Base-by-base conservation (phyloP, 768 basidiomycete species). In the Neoboletus magnificus region DNA sequence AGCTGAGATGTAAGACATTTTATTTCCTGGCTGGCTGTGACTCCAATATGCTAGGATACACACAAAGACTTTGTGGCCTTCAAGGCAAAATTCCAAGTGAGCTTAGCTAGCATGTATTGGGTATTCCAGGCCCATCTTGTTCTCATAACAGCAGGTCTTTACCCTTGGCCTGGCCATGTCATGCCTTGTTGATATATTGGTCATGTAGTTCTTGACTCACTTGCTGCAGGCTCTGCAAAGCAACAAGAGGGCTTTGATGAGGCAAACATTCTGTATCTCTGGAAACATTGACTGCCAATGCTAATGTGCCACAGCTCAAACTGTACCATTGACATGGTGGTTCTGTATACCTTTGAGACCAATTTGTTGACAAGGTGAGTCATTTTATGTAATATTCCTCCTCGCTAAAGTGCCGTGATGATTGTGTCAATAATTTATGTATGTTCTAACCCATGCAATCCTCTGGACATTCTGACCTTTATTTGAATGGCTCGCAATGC, bases 281-380 rank as follows among this genome's bases (percentile, higher is more conserved):
- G 27, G 11, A 33, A 9, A 18, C 3, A 8, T 23, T 30, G 22
- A 32, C 18, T 35, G n/a, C 32, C 22, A 13, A 35, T 1, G 7
- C 30, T 37, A 29, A 46, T 16, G 33, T 4, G 1, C 10, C 20
- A 27, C 54, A 82, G 80, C 50, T 58, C 82, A 61, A 78, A 81
- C 55, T 74, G 75, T 9, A 58, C 82, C 25, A 71, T 83, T 23
- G 75, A 81, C 52, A 62, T 69, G 0, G 69, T 82, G 44, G 78
- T 82, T 39, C 58, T 80, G 1, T 82, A 83, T 56, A 77, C 80
- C 0, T 76, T 83, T 42, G 82, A 83, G 61, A 81, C 76, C 35
- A 82, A 81, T 52, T 65, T 77, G 9, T 55, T 82, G 30, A 82
- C 82, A 29, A 76, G 77, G 77, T 78, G 45, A 25, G 56, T 60